Evolutionary conservation across 148 eudicot species (phyloP), one percentile per base, ranked within the genome.

Genomic region (Vaccinium corymbosum): DNA sequence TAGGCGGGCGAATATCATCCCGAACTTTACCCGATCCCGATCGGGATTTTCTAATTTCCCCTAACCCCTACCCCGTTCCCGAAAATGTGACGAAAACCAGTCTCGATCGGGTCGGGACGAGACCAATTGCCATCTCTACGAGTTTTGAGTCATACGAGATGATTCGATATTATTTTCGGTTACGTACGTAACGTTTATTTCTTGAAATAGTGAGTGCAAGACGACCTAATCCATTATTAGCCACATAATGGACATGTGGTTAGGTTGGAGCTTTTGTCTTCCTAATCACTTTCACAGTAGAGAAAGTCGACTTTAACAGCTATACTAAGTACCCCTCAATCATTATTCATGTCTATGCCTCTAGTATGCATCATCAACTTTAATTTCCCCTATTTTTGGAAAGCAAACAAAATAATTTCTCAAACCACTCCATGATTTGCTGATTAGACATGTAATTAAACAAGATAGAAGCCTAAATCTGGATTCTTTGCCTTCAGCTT

Each of bases 171-270:
- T 42, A 6, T 42, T 42, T 42, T 42, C 0, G 46, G 1, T 42
- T 42, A 42, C 46, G 38, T 4, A 42, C 46, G 46, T 42, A 42
- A 42, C 46, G 38, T n/a, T 19, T 74, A 17, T 17, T 19, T 2
- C 27, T 46, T 48, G 48, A 20, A 20, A 46, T 74, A 13, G 78
- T n/a, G 50, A 13, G 78, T n/a, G 50, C 55, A 19, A 35, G 27
- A 19, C 15, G 11, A 75, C 55, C 52, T 75, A 75, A 75, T 75
- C 53, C 78, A 46, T 20, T 48, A 35, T 48, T 50, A 75, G 53
- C 52, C 78, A 75, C 78, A 46, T 48, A 9, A 48, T 75, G 25
- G 27, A 48, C 78, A 42, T 75, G 78, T 75, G 53, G 53, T 75
- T 75, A 75, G 78, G 53, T 25, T 75, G 50, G 12, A 19, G 4